phyloP scores from a whole-genome alignment of 306 rosid species.

The Alnus rubra region DNA sequence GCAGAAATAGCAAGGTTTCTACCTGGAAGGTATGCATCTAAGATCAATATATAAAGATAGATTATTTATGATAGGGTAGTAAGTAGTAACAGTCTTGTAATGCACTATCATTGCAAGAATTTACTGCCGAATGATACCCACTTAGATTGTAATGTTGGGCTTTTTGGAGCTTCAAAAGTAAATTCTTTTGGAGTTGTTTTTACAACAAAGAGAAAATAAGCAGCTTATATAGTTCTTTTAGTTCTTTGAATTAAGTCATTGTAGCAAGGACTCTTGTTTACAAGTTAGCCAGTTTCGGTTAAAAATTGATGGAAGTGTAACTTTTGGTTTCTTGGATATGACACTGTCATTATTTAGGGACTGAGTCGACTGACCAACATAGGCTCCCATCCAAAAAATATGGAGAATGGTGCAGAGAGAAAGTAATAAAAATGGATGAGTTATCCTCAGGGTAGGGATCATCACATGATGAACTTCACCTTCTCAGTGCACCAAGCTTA shows the following conservation, averaged over 20 bases:
- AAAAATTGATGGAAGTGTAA: neutral
- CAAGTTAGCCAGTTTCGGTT: neutral
- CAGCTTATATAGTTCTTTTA: neutral
- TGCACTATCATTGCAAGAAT: neutral
- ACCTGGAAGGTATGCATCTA: constrained; percentile 61
- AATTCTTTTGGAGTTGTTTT: neutral
- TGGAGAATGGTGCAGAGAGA: neutral
- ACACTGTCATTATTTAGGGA: neutral
- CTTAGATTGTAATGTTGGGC: neutral
- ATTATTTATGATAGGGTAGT: neutral
- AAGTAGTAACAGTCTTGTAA: neutral
- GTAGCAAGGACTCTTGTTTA: neutral
- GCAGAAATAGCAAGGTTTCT: constrained; percentile 63
- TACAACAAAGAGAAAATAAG: neutral
- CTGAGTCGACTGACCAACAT: neutral
- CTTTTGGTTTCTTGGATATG: neutral
- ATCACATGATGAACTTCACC: neutral
- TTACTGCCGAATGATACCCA: neutral
- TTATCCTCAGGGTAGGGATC: neutral
- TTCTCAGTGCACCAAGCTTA: neutral
- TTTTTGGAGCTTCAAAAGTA: neutral
- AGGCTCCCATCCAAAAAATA: neutral
- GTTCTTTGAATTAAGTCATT: neutral
- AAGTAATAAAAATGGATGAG: neutral
- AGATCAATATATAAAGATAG: neutral